Base-by-base conservation (phyloP, 805 yeast genomes). In the Kodamaea neixiangensis region DNA sequence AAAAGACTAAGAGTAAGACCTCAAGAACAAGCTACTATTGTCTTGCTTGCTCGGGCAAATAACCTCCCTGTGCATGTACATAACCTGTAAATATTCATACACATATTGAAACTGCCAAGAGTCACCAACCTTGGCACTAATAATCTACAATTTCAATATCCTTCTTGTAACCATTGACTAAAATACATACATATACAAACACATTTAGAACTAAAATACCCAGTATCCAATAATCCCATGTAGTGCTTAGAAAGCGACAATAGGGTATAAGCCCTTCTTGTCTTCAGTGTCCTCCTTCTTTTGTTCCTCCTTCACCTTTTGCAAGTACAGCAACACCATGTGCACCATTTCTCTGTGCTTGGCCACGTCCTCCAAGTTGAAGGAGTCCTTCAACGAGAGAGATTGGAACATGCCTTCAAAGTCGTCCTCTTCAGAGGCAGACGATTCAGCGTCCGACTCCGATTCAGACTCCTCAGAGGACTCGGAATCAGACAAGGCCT, bases 341-440 rank as follows among this genome's bases (percentile, higher is more conserved):
- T 53, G 49, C 22, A 74, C 56, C 69, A 73, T 65, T 31, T 64
- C 65, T 47, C 65, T 71, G 58, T 74, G 78, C 56, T 62, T 69
- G 49, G 57, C 57, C 44, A 73, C 69, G 17, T 64, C 65, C 13
- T 61, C 63, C 35, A 61, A 50, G 45, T 61, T 61, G 47, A 62
- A 60, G 34, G 49, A 41, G 22, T 54, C 53, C 9, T 55, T 53
- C 22, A 46, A 42, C 25, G 52, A 45, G 46, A 62, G 50, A 10
- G 56, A 45, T 19, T 46, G 52, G 25, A 58, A 50, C 54, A 54
- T 33, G 13, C 33, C 51, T 13, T 47, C 55, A 31, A 59, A 42
- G 3, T 50, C 56, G 31, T 44, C 35, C 3, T 53, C 54, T 9
- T 50, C 49, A 2, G 51, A 33, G 17, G 33, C 44, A 17, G 41